phyloP scores from a whole-genome alignment of 352 stramenopile genomes.

The Pythium periplocum region DNA sequence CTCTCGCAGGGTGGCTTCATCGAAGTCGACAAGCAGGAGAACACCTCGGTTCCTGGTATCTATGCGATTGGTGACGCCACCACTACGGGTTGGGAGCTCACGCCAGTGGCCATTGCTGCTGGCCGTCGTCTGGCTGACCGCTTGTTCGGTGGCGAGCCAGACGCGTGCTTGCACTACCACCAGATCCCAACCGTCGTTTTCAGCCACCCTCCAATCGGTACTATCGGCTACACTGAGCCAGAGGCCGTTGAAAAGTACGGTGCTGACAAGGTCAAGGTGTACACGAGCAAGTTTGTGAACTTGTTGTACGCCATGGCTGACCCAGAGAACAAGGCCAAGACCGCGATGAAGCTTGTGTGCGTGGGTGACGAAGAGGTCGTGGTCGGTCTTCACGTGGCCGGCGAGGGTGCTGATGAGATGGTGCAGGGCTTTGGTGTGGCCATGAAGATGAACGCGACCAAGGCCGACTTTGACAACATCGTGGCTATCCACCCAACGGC shows the following conservation, averaged over 20 bases:
- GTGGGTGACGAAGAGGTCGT: constrained; percentile 87
- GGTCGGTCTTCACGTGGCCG: constrained; percentile 96
- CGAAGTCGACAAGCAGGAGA: constrained; percentile 88
- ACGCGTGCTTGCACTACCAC: constrained; percentile 86
- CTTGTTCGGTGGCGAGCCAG: constrained; percentile 82
- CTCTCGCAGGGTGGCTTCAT: constrained; percentile 82
- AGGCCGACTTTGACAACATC: constrained; percentile 95
- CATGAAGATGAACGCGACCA: constrained; percentile 98
- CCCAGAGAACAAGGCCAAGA: constrained; percentile 91
- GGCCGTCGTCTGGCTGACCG: constrained; percentile 87
- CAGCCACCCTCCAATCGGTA: constrained; percentile 95
- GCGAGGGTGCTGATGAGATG: constrained; percentile 96
- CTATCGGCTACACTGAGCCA: constrained; percentile 91
- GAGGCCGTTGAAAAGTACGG: constrained; percentile 91
- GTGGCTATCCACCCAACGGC: constrained; percentile 96
- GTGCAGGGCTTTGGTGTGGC: constrained; percentile 98
- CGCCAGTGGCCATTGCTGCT: constrained; percentile 86
- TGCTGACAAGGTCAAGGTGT: constrained; percentile 93
- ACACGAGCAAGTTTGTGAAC: constrained; percentile 95
- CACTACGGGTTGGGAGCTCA: constrained; percentile 82
- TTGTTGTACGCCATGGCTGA: constrained; percentile 91
- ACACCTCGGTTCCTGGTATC: constrained; percentile 82
- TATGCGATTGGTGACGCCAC: constrained; percentile 93
- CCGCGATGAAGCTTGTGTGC: constrained; percentile 94
- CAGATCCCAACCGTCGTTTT: constrained; percentile 97